These are phyloP conservation scores for Bisporella sp. DNA, from an alignment of 2,329 filamentous ascomycete species.

Conservation along the genomic window DNA sequence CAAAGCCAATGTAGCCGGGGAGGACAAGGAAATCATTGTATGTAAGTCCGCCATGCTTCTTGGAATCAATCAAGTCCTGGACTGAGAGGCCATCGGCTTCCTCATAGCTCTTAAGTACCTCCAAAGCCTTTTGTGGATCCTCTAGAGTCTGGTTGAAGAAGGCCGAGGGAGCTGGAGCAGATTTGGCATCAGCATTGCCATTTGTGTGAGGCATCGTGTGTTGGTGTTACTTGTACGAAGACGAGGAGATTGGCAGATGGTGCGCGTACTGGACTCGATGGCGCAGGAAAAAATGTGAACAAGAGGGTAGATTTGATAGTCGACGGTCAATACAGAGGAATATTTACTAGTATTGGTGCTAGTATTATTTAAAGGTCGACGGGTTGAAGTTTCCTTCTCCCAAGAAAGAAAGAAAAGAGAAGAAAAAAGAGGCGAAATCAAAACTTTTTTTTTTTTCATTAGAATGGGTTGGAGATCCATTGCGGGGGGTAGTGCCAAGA, in stretches of 20 bases:
- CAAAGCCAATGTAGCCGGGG: slow-evolving; percentile 96
- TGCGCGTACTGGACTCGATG: too few species aligned
- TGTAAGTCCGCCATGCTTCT: slow-evolving; percentile 85
- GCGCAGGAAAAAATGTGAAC: slow-evolving; percentile 19
- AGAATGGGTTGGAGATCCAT: neutral
- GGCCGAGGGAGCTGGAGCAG: slow-evolving; percentile 35
- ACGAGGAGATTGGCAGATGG: too few species aligned
- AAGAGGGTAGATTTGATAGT: slow-evolving; percentile 27
- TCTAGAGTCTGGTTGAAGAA: slow-evolving; percentile 44
- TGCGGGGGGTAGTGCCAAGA: neutral
- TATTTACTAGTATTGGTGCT: neutral
- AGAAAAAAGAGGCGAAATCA: slow-evolving; percentile 9
- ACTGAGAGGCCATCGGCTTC: slow-evolving; percentile 81
- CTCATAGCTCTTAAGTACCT: slow-evolving; percentile 75
- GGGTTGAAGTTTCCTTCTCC: slow-evolving; percentile 53
- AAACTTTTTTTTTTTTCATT: slow-evolving; percentile 9
- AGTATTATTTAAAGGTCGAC: slow-evolving; percentile 38
- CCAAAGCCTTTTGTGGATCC: slow-evolving; percentile 68
- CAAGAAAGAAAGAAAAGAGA: slow-evolving; percentile 40
- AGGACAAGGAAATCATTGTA: slow-evolving; percentile 99
- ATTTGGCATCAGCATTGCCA: slow-evolving; percentile 41
- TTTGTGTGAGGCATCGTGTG: slow-evolving; percentile 66
- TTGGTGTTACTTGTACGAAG: neutral
- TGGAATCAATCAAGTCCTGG: slow-evolving; percentile 81
- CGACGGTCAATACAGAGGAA: slow-evolving; percentile 13